phyloP scores from a whole-genome alignment of 257 asterid species.

The Solanum lignicaule region DNA sequence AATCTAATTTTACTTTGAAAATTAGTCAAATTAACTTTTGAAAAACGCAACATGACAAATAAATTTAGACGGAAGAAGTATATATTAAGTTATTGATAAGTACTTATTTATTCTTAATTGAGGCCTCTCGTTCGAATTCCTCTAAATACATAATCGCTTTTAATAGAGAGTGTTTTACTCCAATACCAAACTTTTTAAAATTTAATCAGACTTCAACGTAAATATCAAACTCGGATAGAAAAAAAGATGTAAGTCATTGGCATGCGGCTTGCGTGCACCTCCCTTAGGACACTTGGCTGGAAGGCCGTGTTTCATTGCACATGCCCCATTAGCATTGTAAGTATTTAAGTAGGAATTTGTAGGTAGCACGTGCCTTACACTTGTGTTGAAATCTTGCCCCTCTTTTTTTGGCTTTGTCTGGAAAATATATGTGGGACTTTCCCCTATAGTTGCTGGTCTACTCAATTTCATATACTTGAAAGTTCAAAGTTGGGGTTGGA shows the following conservation, averaged over 20 bases:
- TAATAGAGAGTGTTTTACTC: no score
- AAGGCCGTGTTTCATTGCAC: slow-evolving; percentile 19
- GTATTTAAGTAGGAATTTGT: background rate
- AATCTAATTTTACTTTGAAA: no score
- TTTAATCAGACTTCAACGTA: no score
- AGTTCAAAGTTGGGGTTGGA: background rate
- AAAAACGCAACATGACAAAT: no score
- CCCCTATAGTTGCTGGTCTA: background rate
- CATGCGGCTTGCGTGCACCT: background rate
- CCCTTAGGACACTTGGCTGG: slow-evolving; percentile 12
- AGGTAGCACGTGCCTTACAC: slow-evolving; percentile 12
- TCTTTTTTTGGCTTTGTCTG: background rate
- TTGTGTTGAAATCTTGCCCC: background rate
- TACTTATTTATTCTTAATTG: no score
- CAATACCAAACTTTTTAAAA: rapidly evolving
- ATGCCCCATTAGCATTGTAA: background rate
- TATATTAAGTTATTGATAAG: background rate
- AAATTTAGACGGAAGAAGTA: rapidly evolving
- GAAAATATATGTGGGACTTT: background rate
- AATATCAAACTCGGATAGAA: rapidly evolving
- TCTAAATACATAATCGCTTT: background rate
- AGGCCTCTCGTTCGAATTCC: rapidly evolving
- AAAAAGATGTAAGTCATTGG: background rate
- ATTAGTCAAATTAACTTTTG: no score
- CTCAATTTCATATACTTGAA: background rate